A percentile compares a stretch with the other conserved stretches of the same genome.
Evolutionary conservation across 2,329 filamentous ascomycete genomes (phyloP).

Genomic region (Epichloe elymi): DNA sequence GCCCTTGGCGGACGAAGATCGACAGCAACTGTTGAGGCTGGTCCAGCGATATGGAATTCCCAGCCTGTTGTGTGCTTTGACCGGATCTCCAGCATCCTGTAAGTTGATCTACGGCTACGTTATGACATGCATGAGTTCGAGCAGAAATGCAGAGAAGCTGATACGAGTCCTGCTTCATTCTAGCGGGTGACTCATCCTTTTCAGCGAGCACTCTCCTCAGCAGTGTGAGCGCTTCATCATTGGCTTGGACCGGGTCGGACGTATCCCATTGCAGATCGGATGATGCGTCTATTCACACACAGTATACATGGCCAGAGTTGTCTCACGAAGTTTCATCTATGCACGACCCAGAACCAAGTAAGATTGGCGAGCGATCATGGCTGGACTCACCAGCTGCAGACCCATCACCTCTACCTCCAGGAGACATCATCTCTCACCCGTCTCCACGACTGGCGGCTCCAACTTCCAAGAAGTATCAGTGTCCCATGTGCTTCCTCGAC

Average conservation of each 20-base stretch:
- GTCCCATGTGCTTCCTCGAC: conserved; percentile 32
- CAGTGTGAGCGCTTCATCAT: conserved; percentile 26
- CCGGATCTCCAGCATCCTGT: conserved; percentile 24
- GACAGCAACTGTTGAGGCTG: conserved; percentile 23
- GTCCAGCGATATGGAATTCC: conserved; percentile 25
- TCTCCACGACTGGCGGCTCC: conserved; percentile 24
- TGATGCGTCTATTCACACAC: conserved; percentile 25
- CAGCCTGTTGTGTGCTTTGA: conserved; percentile 24
- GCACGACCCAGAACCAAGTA: conserved; percentile 21
- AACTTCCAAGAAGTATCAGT: conserved; percentile 30
- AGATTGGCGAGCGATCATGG: conserved; percentile 24
- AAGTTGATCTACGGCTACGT: conserved; percentile 9
- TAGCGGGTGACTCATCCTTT: conserved; percentile 27
- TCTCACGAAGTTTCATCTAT: conserved; percentile 21
- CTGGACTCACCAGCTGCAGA: conserved; percentile 26
- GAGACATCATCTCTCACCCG: conserved; percentile 22
- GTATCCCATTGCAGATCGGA: conserved; percentile 26
- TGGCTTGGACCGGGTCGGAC: conserved; percentile 29
- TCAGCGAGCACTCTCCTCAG: conserved; percentile 28
- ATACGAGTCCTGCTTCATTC: neutral
- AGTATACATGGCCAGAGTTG: conserved; percentile 24
- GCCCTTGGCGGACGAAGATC: conserved; percentile 25
- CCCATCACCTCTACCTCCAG: conserved; percentile 20
- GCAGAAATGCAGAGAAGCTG: neutral
- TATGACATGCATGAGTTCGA: neutral